phyloP scores from a whole-genome alignment of 768 basidiomycete species.

The Harrya chromipes region DNA sequence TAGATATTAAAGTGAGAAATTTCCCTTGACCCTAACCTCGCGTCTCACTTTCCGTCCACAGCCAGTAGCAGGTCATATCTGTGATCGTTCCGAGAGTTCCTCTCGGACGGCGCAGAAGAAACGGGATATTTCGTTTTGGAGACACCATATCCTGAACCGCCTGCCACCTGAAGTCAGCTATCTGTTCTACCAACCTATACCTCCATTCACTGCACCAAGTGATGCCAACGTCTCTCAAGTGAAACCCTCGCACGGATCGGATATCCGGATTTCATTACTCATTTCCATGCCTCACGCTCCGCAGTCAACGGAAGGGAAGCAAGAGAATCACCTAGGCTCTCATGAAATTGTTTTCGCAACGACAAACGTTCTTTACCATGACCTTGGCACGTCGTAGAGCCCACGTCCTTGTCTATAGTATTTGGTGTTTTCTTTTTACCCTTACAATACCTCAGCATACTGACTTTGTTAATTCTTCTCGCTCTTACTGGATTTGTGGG shows the following conservation, averaged over 20 bases:
- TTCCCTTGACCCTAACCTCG: constrained; percentile 11
- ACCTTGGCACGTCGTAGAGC: constrained; percentile 10
- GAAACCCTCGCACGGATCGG: constrained; percentile 16
- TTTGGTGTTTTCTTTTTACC: constrained; percentile 7
- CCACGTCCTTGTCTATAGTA: constrained; percentile 6
- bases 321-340: background rate
- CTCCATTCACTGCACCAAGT: background rate
- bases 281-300: constrained; percentile 27
- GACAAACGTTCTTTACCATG: constrained; percentile 14
- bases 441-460: constrained; percentile 2
- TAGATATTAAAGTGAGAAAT: constrained; percentile 20
- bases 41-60: constrained; percentile 5
- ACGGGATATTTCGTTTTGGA: constrained; percentile 21
- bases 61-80: constrained; percentile 24
- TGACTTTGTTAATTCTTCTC: constrained; percentile 1
- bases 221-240: background rate
- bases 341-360: constrained; percentile 31
- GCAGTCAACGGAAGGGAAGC: background rate
- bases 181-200: constrained; percentile 23
- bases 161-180: constrained; percentile 28
- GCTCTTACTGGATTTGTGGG: background rate
- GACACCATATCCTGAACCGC: constrained; percentile 7
- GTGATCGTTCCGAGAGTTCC: background rate
- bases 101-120: constrained; percentile 1
- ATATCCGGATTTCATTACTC: constrained; percentile 27